Evolutionary conservation across 2,329 filamentous ascomycete species (phyloP).

Genomic region (Botrytis squamosa): DNA sequence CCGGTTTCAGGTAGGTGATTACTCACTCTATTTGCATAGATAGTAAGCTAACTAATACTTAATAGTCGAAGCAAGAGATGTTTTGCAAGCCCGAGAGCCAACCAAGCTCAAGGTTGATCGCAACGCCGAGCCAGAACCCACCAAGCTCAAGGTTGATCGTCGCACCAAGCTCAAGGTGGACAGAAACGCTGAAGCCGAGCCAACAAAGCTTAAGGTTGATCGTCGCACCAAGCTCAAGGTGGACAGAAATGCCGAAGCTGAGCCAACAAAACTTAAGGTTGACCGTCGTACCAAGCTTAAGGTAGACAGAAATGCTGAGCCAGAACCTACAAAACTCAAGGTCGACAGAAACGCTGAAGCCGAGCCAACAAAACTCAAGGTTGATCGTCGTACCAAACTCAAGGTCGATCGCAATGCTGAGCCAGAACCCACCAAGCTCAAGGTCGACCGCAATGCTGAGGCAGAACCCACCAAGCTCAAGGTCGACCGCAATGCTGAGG

Average conservation of each 20-base stretch:
- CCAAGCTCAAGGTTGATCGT: background rate
- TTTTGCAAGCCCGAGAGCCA: background rate
- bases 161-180: background rate
- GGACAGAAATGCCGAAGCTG: background rate
- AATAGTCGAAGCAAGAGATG: background rate
- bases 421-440: too few species aligned
- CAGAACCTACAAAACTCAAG: background rate
- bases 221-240: too few species aligned
- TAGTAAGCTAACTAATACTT: background rate
- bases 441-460: too few species aligned
- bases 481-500: background rate
- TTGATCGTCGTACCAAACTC: fast-evolving
- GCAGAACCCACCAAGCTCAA: background rate
- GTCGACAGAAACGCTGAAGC: background rate
- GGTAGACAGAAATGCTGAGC: background rate
- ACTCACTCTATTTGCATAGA: background rate
- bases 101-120: background rate
- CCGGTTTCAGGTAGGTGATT: background rate
- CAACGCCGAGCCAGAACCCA: background rate
- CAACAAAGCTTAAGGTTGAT: too few species aligned
- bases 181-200: too few species aligned
- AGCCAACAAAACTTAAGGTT: background rate
- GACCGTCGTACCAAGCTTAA: background rate
- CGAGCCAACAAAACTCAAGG: background rate
- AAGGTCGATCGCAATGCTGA: too few species aligned